phyloP scores from a whole-genome alignment of 331 rosid genomes.

The Telfairia occidentalis region DNA sequence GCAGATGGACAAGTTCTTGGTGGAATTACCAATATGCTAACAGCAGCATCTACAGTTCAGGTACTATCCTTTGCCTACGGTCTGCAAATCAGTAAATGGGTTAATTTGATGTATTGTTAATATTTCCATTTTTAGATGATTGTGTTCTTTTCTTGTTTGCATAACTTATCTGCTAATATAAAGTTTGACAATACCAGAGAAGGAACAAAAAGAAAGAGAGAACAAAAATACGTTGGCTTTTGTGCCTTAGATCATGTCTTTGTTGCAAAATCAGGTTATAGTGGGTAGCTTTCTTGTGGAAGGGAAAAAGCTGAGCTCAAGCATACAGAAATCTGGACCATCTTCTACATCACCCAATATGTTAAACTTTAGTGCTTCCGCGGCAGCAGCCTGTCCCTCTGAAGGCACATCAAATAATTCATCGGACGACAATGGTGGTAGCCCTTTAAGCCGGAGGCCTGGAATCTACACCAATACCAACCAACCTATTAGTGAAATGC shows the following conservation, averaged over 20 bases:
- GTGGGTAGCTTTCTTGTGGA: conserved; percentile 61
- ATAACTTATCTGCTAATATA: background rate
- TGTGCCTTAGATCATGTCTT: background rate
- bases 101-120: background rate
- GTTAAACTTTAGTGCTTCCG: conserved; percentile 42
- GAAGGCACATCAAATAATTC: conserved; percentile 61
- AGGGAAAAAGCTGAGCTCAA: conserved; percentile 38
- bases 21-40: conserved; percentile 3
- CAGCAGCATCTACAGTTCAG: conserved; percentile 15
- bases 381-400: conserved; percentile 46
- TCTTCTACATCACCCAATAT: conserved; percentile 41
- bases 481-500: conserved; percentile 40
- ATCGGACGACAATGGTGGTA: conserved; percentile 47
- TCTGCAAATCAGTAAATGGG: background rate
- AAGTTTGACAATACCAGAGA: background rate
- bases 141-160: background rate
- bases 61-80: background rate
- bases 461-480: conserved; percentile 30
- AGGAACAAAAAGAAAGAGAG: background rate
- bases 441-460: conserved; percentile 44
- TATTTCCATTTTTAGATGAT: background rate
- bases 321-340: conserved; percentile 29
- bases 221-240: background rate
- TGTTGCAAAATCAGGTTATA: conserved; percentile 39
- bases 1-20: conserved; percentile 16